Evolutionary conservation across 2,329 filamentous ascomycete genomes (phyloP).

Genomic region (Albophoma yamanashiensis): DNA sequence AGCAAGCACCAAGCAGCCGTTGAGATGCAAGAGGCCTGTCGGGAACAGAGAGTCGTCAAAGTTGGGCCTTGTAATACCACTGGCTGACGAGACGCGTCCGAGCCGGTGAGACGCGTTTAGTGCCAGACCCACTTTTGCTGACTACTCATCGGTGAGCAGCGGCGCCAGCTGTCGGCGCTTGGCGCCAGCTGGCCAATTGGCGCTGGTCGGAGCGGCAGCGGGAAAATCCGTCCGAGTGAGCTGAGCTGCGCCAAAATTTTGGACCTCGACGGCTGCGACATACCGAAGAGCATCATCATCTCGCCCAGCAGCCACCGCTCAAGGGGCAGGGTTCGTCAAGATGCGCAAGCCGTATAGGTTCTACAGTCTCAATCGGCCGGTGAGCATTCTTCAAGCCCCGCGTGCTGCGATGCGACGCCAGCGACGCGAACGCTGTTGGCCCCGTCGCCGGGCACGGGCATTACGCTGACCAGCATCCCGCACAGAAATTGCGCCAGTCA

Average conservation of each 20-base stretch:
- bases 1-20: neutral
- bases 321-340: constrained; percentile 21
- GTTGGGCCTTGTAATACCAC: neutral
- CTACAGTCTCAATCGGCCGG: constrained; percentile 55
- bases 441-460: neutral
- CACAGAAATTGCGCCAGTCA: constrained; percentile 82
- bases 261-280: constrained; percentile 6
- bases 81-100: neutral
- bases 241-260: constrained; percentile 18
- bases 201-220: constrained; percentile 6
- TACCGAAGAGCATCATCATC: neutral
- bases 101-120: constrained; percentile 14
- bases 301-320: constrained; percentile 1
- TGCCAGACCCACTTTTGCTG: constrained; percentile 7
- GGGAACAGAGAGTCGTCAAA: neutral
- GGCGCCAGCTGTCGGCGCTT: neutral
- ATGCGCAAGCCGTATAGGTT: constrained; percentile 50
- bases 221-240: constrained; percentile 17
- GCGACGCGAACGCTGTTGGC: neutral
- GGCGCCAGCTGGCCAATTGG: constrained; percentile 10
- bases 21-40: neutral
- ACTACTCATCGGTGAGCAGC: neutral
- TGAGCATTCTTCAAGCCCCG: constrained; percentile 28
- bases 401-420: neutral
- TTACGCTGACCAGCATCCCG: constrained; percentile 1